Base-by-base conservation (phyloP, 208 protist genomes). In the Trichomonas vaginalis region DNA sequence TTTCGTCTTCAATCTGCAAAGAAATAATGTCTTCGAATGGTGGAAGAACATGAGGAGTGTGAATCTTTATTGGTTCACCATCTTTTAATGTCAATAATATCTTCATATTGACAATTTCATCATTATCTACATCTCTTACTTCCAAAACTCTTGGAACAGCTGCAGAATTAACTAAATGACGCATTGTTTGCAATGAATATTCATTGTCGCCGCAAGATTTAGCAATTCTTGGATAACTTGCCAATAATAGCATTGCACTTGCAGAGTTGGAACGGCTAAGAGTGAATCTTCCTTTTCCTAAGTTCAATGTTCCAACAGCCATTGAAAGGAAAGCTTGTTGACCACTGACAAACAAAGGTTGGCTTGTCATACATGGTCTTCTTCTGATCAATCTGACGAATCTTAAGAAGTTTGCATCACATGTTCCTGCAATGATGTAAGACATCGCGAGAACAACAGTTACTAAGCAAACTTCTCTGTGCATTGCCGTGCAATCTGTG, bases 81-180 rank as follows among this genome's bases (percentile, higher is more conserved):
- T 92, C 86, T 15, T 92, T 51, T 32, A 51, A 21, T 35, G 0
- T 21, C n/a, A 92, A 0, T 17, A 4, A 8, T 3, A 51, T 39
- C 17, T 56, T 42, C n/a, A 92, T n/a, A n/a, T 8, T 17, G 39
- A 92, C 15, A 17, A 92, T 92, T 35, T 92, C 86, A 40, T 92
- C 27, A 39, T 40, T 92, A 8, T 56, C 40, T 17, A 92, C 86
- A 92, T 92, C 86, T 17, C 86, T 42, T 1, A 92, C 45, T 92
- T 92, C 86, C 35, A 92, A 15, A 48, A 92, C 86, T 48, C 86
- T 42, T 51, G 86, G 86, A 92, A 92, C 86, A 49, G 86, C 86
- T 39, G 86, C 86, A 56, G 46, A 17, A 51, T 48, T 56, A 9
- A 92, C 10, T 39, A 92, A 92, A 92, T 92, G 86, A 17, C 86